A percentile compares a stretch with the other conserved stretches of the same genome.
These are phyloP conservation scores for Candida berthetii DNA, from an alignment of 805 yeast genomes.

Conservation along the genomic window DNA sequence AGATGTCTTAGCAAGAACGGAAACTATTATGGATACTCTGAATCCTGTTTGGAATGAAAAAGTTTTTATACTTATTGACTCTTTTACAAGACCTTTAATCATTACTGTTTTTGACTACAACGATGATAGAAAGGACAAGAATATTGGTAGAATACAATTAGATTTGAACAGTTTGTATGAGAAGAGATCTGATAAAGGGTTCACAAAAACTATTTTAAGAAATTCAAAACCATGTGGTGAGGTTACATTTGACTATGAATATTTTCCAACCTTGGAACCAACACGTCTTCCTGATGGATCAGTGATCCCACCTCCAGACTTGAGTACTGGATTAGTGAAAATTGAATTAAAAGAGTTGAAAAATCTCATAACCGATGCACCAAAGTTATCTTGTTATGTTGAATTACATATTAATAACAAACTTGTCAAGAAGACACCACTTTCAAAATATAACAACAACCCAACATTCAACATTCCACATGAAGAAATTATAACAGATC, in stretches of 20 bases:
- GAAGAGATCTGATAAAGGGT: constrained; percentile 41
- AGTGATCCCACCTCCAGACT: constrained; percentile 78
- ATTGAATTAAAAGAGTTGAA: constrained; percentile 63
- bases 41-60: constrained; percentile 85
- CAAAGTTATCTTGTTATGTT: constrained; percentile 57
- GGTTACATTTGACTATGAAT: constrained; percentile 61
- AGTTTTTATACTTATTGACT: constrained; percentile 58
- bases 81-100: constrained; percentile 78
- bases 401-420: constrained; percentile 67
- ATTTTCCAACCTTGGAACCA: constrained; percentile 64
- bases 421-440: constrained; percentile 48
- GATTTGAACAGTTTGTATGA: constrained; percentile 63
- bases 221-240: constrained; percentile 84
- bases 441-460: constrained; percentile 51
- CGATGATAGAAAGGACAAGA: constrained; percentile 72
- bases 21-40: constrained; percentile 57
- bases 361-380: constrained; percentile 29
- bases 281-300: constrained; percentile 73
- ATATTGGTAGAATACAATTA: constrained; percentile 69
- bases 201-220: constrained; percentile 56
- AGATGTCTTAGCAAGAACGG: constrained; percentile 61
- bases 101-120: constrained; percentile 73
- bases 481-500: constrained; percentile 68
- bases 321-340: constrained; percentile 86
- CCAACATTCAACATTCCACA: constrained; percentile 61